Conservation (phyloP, 2,329 filamentous ascomycete species). For the Byssochlamys sp. region DNA sequence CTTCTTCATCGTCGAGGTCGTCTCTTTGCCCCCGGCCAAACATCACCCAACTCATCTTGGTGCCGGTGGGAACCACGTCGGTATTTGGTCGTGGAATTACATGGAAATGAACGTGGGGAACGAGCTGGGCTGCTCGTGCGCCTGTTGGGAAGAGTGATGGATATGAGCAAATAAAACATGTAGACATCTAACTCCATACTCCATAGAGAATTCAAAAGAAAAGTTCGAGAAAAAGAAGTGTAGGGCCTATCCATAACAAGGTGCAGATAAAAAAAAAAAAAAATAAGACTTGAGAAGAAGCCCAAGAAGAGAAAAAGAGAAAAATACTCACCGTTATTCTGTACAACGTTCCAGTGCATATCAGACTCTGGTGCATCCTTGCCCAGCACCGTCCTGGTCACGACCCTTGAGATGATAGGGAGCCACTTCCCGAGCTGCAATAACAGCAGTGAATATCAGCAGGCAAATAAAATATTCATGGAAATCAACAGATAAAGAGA, state of each 20-base stretch:
- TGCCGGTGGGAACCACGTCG: constrained; percentile 12
- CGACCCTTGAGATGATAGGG: constrained; percentile 52
- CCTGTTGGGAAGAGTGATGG: constrained; percentile 34
- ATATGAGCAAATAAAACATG: not conserved
- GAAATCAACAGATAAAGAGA: not conserved
- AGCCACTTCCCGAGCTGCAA: constrained; percentile 37
- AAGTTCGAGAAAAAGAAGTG: constrained; percentile 1
- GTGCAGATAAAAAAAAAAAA: constrained; percentile 1
- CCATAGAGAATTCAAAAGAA: not conserved
- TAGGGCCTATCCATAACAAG: constrained; percentile 1
- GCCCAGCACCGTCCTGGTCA: constrained; percentile 59
- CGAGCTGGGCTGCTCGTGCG: constrained; percentile 77
- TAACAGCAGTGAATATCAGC: not conserved
- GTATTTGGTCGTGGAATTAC: constrained; percentile 66
- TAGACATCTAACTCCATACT: constrained; percentile 1
- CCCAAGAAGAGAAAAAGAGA: not conserved
- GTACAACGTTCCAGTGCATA: constrained; percentile 85
- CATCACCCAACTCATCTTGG: constrained; percentile 31
- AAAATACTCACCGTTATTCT: constrained; percentile 64
- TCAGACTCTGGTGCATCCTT: constrained; percentile 20
- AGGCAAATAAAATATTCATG: not conserved
- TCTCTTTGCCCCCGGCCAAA: constrained; percentile 40
- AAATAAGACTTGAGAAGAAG: not conserved
- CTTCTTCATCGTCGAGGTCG: constrained; percentile 40
- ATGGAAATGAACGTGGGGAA: constrained; percentile 90